These are phyloP conservation scores for Globisporangium orthogonon DNA, from an alignment of 352 stramenopile genomes.

Conservation along the genomic window DNA sequence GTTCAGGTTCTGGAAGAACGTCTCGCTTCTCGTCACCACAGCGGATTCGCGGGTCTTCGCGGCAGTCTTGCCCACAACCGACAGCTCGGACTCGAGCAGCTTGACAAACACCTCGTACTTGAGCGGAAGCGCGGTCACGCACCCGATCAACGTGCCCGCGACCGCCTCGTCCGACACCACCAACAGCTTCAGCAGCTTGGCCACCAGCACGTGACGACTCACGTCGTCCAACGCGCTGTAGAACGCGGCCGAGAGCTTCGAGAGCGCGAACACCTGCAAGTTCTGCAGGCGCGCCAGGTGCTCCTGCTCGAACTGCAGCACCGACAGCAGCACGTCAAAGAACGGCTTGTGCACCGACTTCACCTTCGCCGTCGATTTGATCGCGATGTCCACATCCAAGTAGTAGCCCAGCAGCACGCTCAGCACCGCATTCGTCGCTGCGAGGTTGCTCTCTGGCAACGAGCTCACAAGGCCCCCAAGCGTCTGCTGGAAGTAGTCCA, in stretches of 20 bases:
- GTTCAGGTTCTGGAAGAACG: constrained; percentile 44
- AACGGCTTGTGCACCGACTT: constrained; percentile 42
- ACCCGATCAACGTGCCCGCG: constrained; percentile 45
- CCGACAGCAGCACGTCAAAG: constrained; percentile 37
- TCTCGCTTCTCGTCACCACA: constrained; percentile 1
- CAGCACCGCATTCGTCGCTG: constrained; percentile 23
- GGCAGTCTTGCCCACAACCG: neutral
- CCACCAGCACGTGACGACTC: constrained; percentile 38
- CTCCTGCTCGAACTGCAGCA: constrained; percentile 38
- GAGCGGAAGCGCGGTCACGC: constrained; percentile 45
- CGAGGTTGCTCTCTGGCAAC: constrained; percentile 1
- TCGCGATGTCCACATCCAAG: constrained; percentile 27
- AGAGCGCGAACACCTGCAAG: constrained; percentile 38
- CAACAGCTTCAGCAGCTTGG: constrained; percentile 44
- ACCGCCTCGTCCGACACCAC: constrained; percentile 57
- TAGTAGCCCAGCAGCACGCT: constrained; percentile 51
- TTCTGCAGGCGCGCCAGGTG: constrained; percentile 21
- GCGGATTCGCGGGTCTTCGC: neutral
- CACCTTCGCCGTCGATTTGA: constrained; percentile 22
- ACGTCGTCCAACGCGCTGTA: constrained; percentile 49
- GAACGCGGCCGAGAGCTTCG: constrained; percentile 27
- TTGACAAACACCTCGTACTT: constrained; percentile 46
- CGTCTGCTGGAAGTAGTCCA: constrained; percentile 54
- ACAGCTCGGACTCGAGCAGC: constrained; percentile 40
- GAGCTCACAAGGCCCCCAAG: constrained; percentile 19